Conservation (phyloP, 2,329 filamentous ascomycete species). For the Cercospora brassicicola region DNA sequence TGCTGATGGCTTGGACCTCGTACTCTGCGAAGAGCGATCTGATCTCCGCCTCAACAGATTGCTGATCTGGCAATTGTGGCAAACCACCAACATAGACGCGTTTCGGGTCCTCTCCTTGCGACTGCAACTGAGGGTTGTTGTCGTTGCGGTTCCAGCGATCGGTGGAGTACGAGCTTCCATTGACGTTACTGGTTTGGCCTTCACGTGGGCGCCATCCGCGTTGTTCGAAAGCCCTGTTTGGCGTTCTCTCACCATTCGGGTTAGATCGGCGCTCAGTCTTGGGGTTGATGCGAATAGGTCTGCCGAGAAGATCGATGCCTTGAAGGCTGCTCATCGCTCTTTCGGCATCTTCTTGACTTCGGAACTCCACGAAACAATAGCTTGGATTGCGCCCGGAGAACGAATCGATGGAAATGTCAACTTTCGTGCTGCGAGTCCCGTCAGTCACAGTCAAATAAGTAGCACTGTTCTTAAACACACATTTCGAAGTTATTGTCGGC, state of each 20-base stretch:
- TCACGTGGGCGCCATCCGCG: constrained; percentile 5
- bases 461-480: constrained; percentile 23
- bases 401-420: constrained; percentile 69
- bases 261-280: constrained; percentile 24
- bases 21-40: constrained; percentile 48
- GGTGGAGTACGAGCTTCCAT: constrained; percentile 28
- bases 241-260: not conserved
- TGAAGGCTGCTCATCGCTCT: constrained; percentile 59
- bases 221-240: not conserved
- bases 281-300: constrained; percentile 61
- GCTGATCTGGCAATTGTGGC: constrained; percentile 47
- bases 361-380: constrained; percentile 73
- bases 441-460: not conserved
- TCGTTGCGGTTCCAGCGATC: constrained; percentile 49
- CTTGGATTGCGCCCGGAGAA: constrained; percentile 69
- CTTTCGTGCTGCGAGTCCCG: constrained; percentile 50
- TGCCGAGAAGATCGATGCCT: constrained; percentile 56
- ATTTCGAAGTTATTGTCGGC: constrained; percentile 42
- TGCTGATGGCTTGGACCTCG: constrained; percentile 50
- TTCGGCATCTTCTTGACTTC: constrained; percentile 57
- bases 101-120: constrained; percentile 40
- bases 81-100: constrained; percentile 48
- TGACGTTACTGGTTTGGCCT: not conserved
- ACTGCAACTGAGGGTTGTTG: constrained; percentile 38
- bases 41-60: constrained; percentile 45